These are phyloP conservation scores for Ceratocystis colombiana DNA, from an alignment of 2,329 filamentous ascomycete genomes.

Conservation along the genomic window DNA sequence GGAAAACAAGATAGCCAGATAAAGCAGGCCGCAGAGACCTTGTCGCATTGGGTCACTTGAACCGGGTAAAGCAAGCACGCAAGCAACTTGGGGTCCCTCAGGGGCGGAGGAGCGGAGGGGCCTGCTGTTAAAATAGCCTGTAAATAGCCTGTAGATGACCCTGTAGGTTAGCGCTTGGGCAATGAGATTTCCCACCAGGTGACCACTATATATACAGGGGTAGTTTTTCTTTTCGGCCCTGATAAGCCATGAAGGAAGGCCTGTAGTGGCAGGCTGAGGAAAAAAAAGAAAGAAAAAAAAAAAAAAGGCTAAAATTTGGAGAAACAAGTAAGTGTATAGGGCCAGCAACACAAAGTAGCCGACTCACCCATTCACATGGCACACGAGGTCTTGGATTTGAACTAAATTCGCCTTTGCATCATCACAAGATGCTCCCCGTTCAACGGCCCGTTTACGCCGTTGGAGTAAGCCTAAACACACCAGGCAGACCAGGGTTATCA, in stretches of 20 bases:
- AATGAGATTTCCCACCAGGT: constrained; percentile 17
- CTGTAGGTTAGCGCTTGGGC: constrained; percentile 11
- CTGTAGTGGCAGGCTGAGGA: not conserved
- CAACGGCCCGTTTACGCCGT: not conserved
- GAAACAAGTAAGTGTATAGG: not conserved
- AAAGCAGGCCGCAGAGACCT: not conserved
- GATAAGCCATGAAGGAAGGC: not conserved
- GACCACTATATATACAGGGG: constrained; percentile 14
- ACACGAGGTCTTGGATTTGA: no score
- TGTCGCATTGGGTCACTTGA: not conserved
- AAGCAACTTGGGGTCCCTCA: not conserved
- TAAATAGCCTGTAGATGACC: not conserved
- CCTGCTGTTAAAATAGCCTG: no score
- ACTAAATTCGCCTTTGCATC: not conserved
- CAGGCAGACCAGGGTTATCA: not conserved
- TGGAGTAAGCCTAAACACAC: not conserved
- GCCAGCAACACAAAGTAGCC: not conserved
- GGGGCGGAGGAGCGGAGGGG: not conserved
- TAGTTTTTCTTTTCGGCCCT: not conserved
- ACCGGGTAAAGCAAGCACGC: not conserved
- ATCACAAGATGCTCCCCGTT: not conserved
- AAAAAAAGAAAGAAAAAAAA: not conserved
- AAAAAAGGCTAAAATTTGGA: no score
- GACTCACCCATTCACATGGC: no score
- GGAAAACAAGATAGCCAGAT: not conserved